Conservation (phyloP, 1,284 basidiomycete genomes). For the Caloboletus inedulis region DNA sequence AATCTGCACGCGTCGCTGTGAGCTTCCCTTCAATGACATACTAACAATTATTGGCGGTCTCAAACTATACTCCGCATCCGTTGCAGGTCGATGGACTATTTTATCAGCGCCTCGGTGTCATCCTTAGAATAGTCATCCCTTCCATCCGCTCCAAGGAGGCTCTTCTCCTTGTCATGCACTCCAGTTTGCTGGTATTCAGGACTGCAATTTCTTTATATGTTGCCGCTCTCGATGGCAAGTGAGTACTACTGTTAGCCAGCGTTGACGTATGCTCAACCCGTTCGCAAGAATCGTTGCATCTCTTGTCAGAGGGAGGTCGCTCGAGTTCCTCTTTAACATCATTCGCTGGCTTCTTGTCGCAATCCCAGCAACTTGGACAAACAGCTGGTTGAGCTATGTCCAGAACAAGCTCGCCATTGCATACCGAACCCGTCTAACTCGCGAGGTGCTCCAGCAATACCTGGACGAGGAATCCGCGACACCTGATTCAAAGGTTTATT, state of each 20-base stretch:
- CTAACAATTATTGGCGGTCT: background rate
- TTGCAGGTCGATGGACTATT: conserved; percentile 86
- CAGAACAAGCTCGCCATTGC: conserved; percentile 93
- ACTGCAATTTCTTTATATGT: conserved; percentile 96
- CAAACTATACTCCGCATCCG: background rate
- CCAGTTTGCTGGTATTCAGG: conserved; percentile 81
- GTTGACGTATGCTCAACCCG: background rate
- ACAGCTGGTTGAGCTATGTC: conserved; percentile 93
- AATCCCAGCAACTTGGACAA: conserved; percentile 95
- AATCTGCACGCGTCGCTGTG: conserved; percentile 63
- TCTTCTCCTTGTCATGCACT: conserved; percentile 82
- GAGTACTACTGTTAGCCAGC: conserved; percentile 30
- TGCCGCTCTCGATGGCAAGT: conserved; percentile 91
- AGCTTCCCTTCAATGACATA: conserved; percentile 24
- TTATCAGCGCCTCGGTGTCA: conserved; percentile 74
- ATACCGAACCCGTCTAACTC: conserved; percentile 86
- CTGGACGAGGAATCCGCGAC: conserved; percentile 71
- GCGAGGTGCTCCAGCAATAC: conserved; percentile 81
- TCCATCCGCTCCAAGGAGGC: conserved; percentile 84
- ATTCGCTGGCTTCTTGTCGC: conserved; percentile 89
- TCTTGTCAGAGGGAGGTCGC: conserved; percentile 84
- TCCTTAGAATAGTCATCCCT: conserved; percentile 90
- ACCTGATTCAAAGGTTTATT: conserved; percentile 76
- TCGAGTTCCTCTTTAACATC: conserved; percentile 83
- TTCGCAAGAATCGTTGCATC: conserved; percentile 83